Evolutionary conservation across 169 alveolate genomes (phyloP), one percentile per base, ranked within the genome.

Genomic region (Plasmodium adleri): DNA sequence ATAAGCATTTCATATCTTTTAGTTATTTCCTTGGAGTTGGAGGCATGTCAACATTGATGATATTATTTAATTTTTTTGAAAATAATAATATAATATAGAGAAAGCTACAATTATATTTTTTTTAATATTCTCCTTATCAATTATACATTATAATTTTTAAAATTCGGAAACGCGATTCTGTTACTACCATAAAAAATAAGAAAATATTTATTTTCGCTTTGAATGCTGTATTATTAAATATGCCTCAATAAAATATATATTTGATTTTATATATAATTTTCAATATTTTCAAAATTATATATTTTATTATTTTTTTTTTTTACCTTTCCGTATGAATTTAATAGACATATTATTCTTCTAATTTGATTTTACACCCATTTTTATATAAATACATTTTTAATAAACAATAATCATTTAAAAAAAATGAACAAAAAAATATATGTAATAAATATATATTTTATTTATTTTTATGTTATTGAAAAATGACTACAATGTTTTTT

Each of bases 11-110:
- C 47, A 54, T 76, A 63, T 76, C 89, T 64, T 76, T 59, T 64
- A 76, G 89, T 43, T 76, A 76, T 52, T 76, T 76, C 76, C 76
- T 76, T 50, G 89, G 89, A 76, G 89, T 76, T 45, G 26, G 78
- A 64, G 76, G 89, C 54, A 76, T 76, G 89, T 76, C 89, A 64
- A 45, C 78, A 49, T 17, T 76, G 68, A 76, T 76, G 89, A 49
- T 64, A 64, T 12, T 76, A 76, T 76, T 76, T 76, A 76, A 76
- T 24, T 76, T 56, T 59, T 76, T 76, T 49, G 89, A 76, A 76
- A 15, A 54, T 49, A 20, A 26, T n/a, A 43, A 43, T 59, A 17
- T 76, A 49, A 56, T 66, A 49, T 76, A 76, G 67, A 76, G 67
- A 56, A 24, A 32, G n/a, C 7, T 64, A 47, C 64, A 49, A 50